phyloP scores from a whole-genome alignment of 495 filamentous ascomycete species.

The Penicillium soppii region DNA sequence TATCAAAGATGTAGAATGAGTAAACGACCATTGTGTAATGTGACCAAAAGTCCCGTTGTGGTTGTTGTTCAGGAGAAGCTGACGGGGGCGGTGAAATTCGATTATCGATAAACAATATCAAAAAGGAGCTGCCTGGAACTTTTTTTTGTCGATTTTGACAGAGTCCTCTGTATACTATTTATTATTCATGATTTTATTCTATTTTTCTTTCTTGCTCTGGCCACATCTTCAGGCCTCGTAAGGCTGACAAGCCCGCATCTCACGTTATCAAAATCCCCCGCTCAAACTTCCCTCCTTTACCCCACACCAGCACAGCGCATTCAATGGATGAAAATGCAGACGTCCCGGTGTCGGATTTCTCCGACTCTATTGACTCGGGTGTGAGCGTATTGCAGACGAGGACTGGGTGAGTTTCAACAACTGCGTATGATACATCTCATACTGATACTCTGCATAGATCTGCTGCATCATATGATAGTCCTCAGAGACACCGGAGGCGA shows the following conservation, averaged over 20 bases:
- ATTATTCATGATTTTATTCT: constrained; percentile 1
- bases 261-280: constrained; percentile 23
- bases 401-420: constrained; percentile 17
- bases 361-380: constrained; percentile 6
- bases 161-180: neutral
- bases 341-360: constrained; percentile 14
- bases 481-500: constrained; percentile 72
- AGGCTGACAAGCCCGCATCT: constrained; percentile 22
- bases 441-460: constrained; percentile 32
- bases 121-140: constrained; percentile 24
- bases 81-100: constrained; percentile 23
- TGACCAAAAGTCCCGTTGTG: constrained; percentile 9
- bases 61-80: constrained; percentile 28
- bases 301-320: constrained; percentile 16
- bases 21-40: constrained; percentile 76
- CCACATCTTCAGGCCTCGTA: constrained; percentile 17
- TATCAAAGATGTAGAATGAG: constrained; percentile 98
- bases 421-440: neutral
- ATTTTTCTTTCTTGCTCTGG: constrained; percentile 2
- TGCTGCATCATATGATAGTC: constrained; percentile 59
- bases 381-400: constrained; percentile 4
- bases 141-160: constrained; percentile 27
- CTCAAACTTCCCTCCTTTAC: constrained; percentile 21
- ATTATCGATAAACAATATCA: constrained; percentile 20
- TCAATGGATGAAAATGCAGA: constrained; percentile 20